Base-by-base conservation (phyloP, 257 asterid genomes). In the Nicotiana noctiflora region DNA sequence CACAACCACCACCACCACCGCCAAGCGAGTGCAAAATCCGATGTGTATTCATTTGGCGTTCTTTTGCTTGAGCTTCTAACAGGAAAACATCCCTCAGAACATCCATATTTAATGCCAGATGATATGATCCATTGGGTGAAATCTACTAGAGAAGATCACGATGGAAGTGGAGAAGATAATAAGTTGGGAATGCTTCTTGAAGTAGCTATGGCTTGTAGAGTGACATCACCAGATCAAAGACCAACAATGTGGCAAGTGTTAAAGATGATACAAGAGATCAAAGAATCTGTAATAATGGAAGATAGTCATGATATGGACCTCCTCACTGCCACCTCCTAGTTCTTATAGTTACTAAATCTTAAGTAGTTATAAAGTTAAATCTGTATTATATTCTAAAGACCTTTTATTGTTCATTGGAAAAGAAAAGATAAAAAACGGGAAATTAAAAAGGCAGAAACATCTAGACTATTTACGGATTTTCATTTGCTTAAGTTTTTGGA, bases 241-340 rank as follows among this genome's bases (percentile, higher is more conserved):
- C 99, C 99, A 21, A 89, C 97, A 8, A 93, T 90, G 98, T 95
- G 98, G 97, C 97, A 92, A 66, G 98, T 95, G 11, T 82, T 95
- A 89, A 95, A 92, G 89, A 95, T 92, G 98, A 87, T 95, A 66
- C 99, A 95, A 46, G 98, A 95, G 81, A 90, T 95, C 65, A 95
- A 95, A 60, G 94, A 93, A 79, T 93, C 87, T 70, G 90, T 87
- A 8, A 13, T 86, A 13, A 87, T 88, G 89, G 98, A 93, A 78
- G 95, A 91, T 81, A 72, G 75, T 77, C 11, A 87, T 70, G 91
- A 86, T 51, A 86, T 85, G 31, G 83, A 84, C 79, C 82, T 80
- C 27, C 82, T 79, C 68, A 44, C 82, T 6, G 84, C 81, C 34
- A 25, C 83, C 14, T 37, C 75, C 18, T 84, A 85, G 88, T 40